phyloP scores from a whole-genome alignment of 1,284 basidiomycete species.

The Puccinia horiana region DNA sequence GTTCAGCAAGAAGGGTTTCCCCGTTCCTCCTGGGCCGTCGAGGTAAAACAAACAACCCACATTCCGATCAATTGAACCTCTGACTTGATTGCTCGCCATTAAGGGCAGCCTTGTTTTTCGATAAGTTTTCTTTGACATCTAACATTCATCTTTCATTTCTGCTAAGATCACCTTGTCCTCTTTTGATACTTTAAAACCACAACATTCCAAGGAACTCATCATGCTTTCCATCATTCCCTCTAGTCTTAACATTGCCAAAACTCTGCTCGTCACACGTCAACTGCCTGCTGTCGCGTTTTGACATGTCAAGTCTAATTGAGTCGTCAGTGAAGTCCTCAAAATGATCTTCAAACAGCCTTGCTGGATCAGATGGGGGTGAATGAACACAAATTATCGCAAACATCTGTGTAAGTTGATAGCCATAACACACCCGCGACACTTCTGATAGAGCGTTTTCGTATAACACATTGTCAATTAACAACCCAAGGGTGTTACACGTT shows the following conservation, averaged over 20 bases:
- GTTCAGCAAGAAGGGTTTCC: conserved; percentile 64
- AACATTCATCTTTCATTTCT: too few relatives aligned
- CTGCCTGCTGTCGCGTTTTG: background rate
- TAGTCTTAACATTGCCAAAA: too few relatives aligned
- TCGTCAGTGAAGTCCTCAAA: background rate
- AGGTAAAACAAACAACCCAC: conserved; percentile 61
- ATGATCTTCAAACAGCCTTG: background rate
- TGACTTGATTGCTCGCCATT: too few relatives aligned
- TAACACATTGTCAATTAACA: background rate
- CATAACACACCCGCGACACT: conserved; percentile 39
- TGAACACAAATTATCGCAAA: conserved; percentile 55
- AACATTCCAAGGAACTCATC: too few relatives aligned
- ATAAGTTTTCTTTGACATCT: too few relatives aligned
- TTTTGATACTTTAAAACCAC: too few relatives aligned
- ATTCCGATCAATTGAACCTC: too few relatives aligned
- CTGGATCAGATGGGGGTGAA: background rate
- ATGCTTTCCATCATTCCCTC: too few relatives aligned
- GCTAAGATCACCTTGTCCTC: too few relatives aligned
- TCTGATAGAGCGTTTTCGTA: background rate
- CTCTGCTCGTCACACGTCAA: background rate
- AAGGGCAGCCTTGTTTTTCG: conserved; percentile 59
- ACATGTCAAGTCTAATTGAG: too few relatives aligned
- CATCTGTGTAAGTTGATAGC: background rate
- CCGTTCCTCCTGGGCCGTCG: conserved; percentile 62
- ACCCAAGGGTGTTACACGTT: background rate